These are phyloP conservation scores for Irineochytrium annulatum DNA, from an alignment of 192 early-diverging fungal species.

Conservation along the genomic window DNA sequence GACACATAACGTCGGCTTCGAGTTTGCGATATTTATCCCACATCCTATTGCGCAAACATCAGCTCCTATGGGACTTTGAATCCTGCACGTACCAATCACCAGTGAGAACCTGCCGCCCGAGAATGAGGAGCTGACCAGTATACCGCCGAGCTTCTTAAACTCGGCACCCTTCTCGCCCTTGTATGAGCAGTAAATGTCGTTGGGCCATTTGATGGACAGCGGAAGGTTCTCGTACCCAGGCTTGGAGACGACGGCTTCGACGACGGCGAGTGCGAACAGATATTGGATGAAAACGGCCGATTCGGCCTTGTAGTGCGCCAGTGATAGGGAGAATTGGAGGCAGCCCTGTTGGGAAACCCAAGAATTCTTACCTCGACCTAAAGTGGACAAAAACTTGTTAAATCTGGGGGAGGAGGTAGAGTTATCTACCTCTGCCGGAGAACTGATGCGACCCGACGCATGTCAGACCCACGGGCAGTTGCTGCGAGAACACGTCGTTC, in stretches of 20 bases:
- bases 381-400: neutral
- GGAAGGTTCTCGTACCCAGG: conserved; percentile 77
- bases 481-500: conserved; percentile 65
- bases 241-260: conserved; percentile 65
- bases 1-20: conserved; percentile 78
- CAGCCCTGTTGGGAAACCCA: conserved; percentile 95
- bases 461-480: conserved; percentile 74
- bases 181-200: conserved; percentile 84
- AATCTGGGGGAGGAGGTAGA: conserved; percentile 5
- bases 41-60: conserved; percentile 47
- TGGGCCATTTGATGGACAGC: conserved; percentile 94
- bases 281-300: conserved; percentile 92
- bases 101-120: conserved; percentile 67
- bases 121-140: conserved; percentile 82
- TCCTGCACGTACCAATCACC: conserved; percentile 64
- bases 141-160: conserved; percentile 77
- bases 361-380: conserved; percentile 77
- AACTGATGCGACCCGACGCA: conserved; percentile 77
- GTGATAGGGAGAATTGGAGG: conserved; percentile 76
- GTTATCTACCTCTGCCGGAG: conserved; percentile 69
- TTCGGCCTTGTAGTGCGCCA: conserved; percentile 67
- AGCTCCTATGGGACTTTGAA: neutral
- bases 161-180: conserved; percentile 10
- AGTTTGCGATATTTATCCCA: conserved; percentile 84
- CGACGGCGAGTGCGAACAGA: conserved; percentile 78